phyloP scores from a whole-genome alignment of 176 grass and related monocot genomes.

The Rhipidocladum racemiflorum region DNA sequence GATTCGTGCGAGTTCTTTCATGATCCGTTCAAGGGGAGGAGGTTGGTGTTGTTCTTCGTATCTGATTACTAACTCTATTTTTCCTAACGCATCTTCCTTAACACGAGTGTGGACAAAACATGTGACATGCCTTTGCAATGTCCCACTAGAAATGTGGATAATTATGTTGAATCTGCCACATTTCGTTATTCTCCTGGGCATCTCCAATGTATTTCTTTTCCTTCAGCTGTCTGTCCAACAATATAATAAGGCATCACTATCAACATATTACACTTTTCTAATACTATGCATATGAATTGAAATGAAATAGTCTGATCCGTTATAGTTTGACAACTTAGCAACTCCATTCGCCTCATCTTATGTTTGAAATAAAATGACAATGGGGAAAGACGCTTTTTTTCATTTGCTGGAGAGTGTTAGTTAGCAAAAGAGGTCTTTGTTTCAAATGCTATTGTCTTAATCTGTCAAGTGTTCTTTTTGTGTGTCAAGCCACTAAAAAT shows the following conservation, averaged over 20 bases:
- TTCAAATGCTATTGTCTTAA: background rate
- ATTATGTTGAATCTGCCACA: background rate
- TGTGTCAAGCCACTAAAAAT: background rate
- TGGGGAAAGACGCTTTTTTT: background rate
- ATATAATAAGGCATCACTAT: background rate
- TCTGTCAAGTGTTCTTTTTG: background rate
- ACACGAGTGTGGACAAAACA: background rate
- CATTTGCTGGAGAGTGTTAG: background rate
- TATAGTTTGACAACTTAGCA: background rate
- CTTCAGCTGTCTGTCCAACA: background rate
- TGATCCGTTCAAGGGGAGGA: slow-evolving; percentile 82
- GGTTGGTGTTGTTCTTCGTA: slow-evolving; percentile 33
- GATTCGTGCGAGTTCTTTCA: slow-evolving; percentile 96
- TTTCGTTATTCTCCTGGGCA: background rate
- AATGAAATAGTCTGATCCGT: background rate
- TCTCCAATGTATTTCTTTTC: background rate
- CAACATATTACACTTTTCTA: background rate
- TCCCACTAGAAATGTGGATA: background rate
- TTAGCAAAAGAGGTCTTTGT: background rate
- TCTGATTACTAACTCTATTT: background rate
- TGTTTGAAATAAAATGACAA: background rate
- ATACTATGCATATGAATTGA: background rate
- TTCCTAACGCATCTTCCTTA: background rate
- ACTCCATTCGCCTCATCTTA: background rate
- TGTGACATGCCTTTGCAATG: background rate